Base-by-base conservation (phyloP, 495 filamentous ascomycete species). In the Aspergillus bridgeri region DNA sequence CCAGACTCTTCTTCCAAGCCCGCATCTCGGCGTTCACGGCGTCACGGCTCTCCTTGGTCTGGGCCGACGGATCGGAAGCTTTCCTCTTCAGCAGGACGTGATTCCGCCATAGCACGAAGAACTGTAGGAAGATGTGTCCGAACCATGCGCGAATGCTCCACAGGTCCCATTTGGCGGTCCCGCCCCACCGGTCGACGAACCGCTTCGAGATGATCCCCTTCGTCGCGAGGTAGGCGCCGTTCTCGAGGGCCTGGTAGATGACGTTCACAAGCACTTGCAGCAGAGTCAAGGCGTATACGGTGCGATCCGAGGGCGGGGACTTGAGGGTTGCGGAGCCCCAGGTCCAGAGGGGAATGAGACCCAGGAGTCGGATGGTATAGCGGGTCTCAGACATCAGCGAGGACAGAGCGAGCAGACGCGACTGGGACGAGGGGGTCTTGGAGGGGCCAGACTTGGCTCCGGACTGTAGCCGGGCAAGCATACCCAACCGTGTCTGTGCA, bases 81-180 rank as follows among this genome's bases (percentile, higher is more conserved):
- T 66, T 68, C 57, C 52, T 57, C 58, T 65, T 75, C 53, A 67
- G 64, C 63, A 74, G 60, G 51, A 74, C 70, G 62, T 64, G 61
- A 69, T 85, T 76, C 7, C 81, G 72, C 61, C 76, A 70, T 29
- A 96, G 72, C 45, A 86, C 75, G 25, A 83, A 81, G 59, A 92
- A 83, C 73, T 96, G 88, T 42, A 94, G 72, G 56, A 80, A 84
- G 27, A 94, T 85, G 74, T 91, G 89, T 17, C 77, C 79, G 53
- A 84, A 84, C 92, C 92, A 96, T 61, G 87, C 88, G 17, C 92
- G 75, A 17, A 79, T 82, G 68, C 89, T 90, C 89, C 89, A 95
- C 33, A 86, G 65, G 71, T 81, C 85, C 69, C 83, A 86, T 56
- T 74, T 75, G 23, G 67, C 76, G 53, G 78, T 64, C 5, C 81